Conservation (phyloP, 1,139 yeast species). For the Groenewaldozyma sp. region DNA sequence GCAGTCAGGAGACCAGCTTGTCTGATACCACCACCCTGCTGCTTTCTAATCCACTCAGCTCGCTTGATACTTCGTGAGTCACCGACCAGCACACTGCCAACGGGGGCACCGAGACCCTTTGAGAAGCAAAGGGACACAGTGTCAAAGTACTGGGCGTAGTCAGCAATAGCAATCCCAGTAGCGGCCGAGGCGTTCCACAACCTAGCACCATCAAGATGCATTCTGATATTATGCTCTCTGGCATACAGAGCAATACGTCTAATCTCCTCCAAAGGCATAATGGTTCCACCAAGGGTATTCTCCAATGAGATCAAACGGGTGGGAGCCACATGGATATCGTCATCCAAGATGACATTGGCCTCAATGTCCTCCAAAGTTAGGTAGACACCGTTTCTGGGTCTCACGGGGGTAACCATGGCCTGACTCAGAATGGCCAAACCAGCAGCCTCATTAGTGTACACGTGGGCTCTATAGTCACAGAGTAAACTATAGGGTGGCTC, state of each 20-base stretch:
- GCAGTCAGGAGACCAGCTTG: conserved; percentile 78
- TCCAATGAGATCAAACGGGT: conserved; percentile 79
- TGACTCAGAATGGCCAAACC: conserved; percentile 84
- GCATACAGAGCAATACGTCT: conserved; percentile 66
- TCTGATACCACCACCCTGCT: conserved; percentile 91
- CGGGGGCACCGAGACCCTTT: conserved; percentile 90
- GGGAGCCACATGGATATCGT: conserved; percentile 84
- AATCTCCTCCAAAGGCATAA: conserved; percentile 76
- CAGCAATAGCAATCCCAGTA: conserved; percentile 57
- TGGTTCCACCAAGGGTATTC: conserved; percentile 77
- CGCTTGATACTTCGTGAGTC: conserved; percentile 48
- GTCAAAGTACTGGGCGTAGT: conserved; percentile 75
- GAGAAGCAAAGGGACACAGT: conserved; percentile 84
- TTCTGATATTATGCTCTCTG: conserved; percentile 46
- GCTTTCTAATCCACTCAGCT: conserved; percentile 85
- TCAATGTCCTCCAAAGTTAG: conserved; percentile 73
- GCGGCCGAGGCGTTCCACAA: conserved; percentile 83
- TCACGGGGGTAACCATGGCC: conserved; percentile 84
- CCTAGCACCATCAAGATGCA: conserved; percentile 95
- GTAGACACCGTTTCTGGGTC: conserved; percentile 63
- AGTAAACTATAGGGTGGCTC: conserved; percentile 84
- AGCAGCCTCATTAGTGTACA: conserved; percentile 78
- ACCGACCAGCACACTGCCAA: conserved; percentile 85
- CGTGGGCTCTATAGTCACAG: conserved; percentile 82
- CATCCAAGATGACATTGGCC: conserved; percentile 57